Evolutionary conservation across 2,329 filamentous ascomycete species (phyloP).

Genomic region (Lachnellula subtilissima): DNA sequence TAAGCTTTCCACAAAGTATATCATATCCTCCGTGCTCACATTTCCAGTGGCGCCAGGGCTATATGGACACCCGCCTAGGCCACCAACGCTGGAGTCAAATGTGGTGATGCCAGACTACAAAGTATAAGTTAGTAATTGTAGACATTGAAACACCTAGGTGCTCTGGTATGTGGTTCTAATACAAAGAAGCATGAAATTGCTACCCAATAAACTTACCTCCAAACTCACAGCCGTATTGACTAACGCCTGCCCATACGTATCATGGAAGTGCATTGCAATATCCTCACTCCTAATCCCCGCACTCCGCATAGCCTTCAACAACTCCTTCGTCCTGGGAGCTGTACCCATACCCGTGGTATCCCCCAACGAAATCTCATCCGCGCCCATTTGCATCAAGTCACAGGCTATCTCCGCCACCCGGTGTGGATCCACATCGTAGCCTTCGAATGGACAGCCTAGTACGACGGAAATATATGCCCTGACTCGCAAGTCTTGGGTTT

Average conservation of each 20-base stretch:
- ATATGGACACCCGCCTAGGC: constrained; percentile 80
- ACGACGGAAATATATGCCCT: constrained; percentile 79
- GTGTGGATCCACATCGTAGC: constrained; percentile 58
- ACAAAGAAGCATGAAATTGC: too few relatives aligned
- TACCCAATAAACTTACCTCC: constrained; percentile 43
- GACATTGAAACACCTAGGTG: too few relatives aligned
- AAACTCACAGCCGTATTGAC: constrained; percentile 75
- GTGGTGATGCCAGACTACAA: constrained; percentile 56
- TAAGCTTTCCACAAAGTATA: constrained; percentile 70
- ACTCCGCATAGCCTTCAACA: constrained; percentile 59
- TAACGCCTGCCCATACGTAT: constrained; percentile 82
- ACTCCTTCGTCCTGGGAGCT: constrained; percentile 59
- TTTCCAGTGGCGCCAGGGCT: constrained; percentile 83
- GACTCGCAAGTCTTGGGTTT: constrained; percentile 60
- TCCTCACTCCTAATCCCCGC: constrained; percentile 66
- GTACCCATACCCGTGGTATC: constrained; percentile 92
- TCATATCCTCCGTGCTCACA: constrained; percentile 77
- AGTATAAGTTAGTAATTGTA: too few relatives aligned
- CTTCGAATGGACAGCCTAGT: constrained; percentile 73
- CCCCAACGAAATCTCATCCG: constrained; percentile 83
- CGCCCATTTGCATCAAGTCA: constrained; percentile 75
- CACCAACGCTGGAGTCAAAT: constrained; percentile 76
- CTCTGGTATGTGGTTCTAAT: too few relatives aligned
- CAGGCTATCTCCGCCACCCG: constrained; percentile 62
- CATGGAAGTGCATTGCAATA: constrained; percentile 81